Evolutionary conservation across 768 basidiomycete genomes (phyloP).

Genomic region (Rhizopogon vesiculosus): DNA sequence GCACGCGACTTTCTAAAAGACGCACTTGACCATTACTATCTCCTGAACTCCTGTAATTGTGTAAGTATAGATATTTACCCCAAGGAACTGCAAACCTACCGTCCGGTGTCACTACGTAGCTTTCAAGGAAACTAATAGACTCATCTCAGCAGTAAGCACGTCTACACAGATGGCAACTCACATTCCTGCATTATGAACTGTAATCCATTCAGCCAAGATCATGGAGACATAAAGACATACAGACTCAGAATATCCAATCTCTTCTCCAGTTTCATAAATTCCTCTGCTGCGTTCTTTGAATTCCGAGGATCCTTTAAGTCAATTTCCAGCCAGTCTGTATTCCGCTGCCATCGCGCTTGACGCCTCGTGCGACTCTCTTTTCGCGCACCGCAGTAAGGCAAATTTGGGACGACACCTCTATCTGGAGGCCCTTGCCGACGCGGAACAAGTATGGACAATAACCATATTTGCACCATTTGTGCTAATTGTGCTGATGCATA

Average conservation of each 20-base stretch:
- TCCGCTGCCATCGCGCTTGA: neutral
- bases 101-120: constrained; percentile 19
- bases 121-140: constrained; percentile 13
- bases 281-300: constrained; percentile 44
- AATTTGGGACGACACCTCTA: neutral
- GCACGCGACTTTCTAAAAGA: neutral
- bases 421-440: neutral
- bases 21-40: constrained; percentile 41
- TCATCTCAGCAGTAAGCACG: neutral
- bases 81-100: constrained; percentile 10
- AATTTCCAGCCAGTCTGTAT: constrained; percentile 36
- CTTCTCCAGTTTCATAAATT: constrained; percentile 43
- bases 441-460: neutral
- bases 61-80: too few relatives aligned
- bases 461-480: too few relatives aligned
- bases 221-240: constrained; percentile 8
- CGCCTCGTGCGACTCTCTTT: neutral
- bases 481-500: neutral
- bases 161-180: constrained; percentile 18
- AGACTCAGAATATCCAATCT: constrained; percentile 52
- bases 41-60: constrained; percentile 30
- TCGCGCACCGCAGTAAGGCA: neutral
- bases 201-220: neutral
- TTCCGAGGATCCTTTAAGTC: constrained; percentile 46
- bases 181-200: constrained; percentile 57